phyloP scores from a whole-genome alignment of 495 filamentous ascomycete species.

The Beverwykella pulmonaria region DNA sequence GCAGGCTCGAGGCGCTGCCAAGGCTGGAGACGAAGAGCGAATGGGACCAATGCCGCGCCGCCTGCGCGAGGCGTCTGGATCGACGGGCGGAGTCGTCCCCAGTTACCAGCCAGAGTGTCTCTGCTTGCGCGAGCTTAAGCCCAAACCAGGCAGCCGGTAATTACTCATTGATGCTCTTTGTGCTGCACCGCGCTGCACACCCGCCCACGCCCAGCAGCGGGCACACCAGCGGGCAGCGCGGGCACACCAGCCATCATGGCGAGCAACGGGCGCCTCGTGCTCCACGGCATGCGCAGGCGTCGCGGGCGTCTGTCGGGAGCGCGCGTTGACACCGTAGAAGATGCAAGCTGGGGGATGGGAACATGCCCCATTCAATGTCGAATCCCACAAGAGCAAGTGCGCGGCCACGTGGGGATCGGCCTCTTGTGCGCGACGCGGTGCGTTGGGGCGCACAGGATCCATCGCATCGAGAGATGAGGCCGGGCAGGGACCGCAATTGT shows the following conservation, averaged over 20 bases:
- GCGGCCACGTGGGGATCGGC: conserved; percentile 38
- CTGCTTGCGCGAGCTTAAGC: conserved; percentile 29
- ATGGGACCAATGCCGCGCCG: not conserved
- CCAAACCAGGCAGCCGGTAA: conserved; percentile 39
- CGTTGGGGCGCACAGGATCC: conserved; percentile 9
- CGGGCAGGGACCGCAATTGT: conserved; percentile 7
- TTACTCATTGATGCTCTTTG: conserved; percentile 27
- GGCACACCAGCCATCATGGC: conserved; percentile 15
- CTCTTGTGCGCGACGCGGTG: conserved; percentile 20
- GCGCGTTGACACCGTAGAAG: not conserved
- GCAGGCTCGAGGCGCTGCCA: not conserved
- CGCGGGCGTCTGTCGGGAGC: not conserved
- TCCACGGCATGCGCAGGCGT: conserved; percentile 10
- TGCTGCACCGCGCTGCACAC: not conserved
- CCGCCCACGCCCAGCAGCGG: conserved; percentile 11
- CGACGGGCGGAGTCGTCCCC: conserved; percentile 30
- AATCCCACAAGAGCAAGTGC: conserved; percentile 7
- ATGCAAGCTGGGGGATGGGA: not conserved
- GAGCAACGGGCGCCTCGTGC: conserved; percentile 37
- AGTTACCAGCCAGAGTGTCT: conserved; percentile 15
- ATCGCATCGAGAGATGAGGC: conserved; percentile 21
- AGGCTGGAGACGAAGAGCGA: not conserved
- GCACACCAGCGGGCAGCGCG: too few relatives aligned
- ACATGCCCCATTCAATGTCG: too few relatives aligned
- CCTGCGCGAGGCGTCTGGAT: conserved; percentile 30